Evolutionary conservation across 1,284 basidiomycete species (phyloP).

Genomic region (Caloboletus inedulis): DNA sequence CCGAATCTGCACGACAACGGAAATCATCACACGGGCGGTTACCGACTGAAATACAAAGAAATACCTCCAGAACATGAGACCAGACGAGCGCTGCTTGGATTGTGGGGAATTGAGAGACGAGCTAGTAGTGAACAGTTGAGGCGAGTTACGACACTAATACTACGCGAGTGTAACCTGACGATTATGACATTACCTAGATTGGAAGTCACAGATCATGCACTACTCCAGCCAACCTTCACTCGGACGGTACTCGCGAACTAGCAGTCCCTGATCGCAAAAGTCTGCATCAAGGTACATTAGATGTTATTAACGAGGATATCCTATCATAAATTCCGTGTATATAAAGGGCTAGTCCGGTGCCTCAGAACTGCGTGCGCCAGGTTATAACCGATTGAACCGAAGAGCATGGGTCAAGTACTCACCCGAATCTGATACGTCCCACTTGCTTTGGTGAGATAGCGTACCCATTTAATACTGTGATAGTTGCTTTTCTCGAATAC

Average conservation of each 20-base stretch:
- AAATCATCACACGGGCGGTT: constrained; percentile 3
- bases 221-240: not conserved
- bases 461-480: constrained; percentile 90
- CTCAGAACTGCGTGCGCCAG: constrained; percentile 24
- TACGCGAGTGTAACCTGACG: constrained; percentile 2
- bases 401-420: constrained; percentile 31
- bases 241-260: not conserved
- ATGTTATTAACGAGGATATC: constrained; percentile 25
- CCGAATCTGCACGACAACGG: constrained; percentile 59
- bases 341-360: constrained; percentile 10
- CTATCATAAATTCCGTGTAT: constrained; percentile 28
- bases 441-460: constrained; percentile 85
- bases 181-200: constrained; percentile 25
- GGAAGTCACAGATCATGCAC: constrained; percentile 17
- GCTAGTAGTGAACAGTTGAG: constrained; percentile 7
- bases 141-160: constrained; percentile 21
- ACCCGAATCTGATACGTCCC: constrained; percentile 86
- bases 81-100: constrained; percentile 20
- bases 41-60: not conserved
- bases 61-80: constrained; percentile 45
- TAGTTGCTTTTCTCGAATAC: constrained; percentile 97
- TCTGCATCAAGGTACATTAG: constrained; percentile 25
- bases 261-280: constrained; percentile 8
- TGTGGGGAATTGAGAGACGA: constrained; percentile 9
- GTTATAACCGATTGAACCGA: not conserved